These are phyloP conservation scores for Postia placenta DNA, from an alignment of 768 basidiomycete species.

Conservation along the genomic window DNA sequence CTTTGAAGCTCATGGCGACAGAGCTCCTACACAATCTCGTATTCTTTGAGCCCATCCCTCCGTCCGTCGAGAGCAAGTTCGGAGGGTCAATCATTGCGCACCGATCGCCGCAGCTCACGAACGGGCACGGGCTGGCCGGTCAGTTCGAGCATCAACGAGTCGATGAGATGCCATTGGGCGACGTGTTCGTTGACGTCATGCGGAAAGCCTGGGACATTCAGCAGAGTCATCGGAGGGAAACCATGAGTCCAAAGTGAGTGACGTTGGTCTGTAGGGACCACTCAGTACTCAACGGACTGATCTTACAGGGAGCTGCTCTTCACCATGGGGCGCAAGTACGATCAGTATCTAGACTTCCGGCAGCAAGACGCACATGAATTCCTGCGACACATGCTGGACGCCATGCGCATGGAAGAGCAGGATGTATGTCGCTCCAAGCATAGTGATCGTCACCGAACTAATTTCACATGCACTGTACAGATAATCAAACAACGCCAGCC, in stretches of 20 bases:
- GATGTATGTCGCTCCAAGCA: slow-evolving; percentile 48
- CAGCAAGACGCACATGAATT: slow-evolving; percentile 98
- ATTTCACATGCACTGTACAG: slow-evolving; percentile 30
- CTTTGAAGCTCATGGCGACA: slow-evolving; percentile 58
- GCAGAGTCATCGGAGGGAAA: slow-evolving; percentile 41
- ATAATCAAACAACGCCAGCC: slow-evolving; percentile 70
- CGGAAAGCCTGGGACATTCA: slow-evolving; percentile 61
- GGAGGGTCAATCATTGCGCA: slow-evolving; percentile 28
- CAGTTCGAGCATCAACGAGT: slow-evolving; percentile 46
- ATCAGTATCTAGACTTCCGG: slow-evolving; percentile 90
- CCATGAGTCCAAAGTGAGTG: slow-evolving; percentile 63
- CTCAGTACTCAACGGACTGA: background rate
- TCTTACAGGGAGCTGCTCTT: slow-evolving; percentile 50
- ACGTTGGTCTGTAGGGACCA: background rate
- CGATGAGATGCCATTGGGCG: slow-evolving; percentile 63
- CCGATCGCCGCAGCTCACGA: slow-evolving; percentile 64
- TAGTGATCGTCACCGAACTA: background rate
- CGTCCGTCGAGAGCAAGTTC: slow-evolving; percentile 33
- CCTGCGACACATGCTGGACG: slow-evolving; percentile 81
- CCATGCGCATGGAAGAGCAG: slow-evolving; percentile 90
- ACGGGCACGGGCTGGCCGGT: slow-evolving; percentile 52
- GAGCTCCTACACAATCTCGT: slow-evolving; percentile 51
- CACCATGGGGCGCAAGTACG: slow-evolving; percentile 77
- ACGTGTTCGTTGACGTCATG: slow-evolving; percentile 58
- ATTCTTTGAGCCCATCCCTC: slow-evolving; percentile 45